phyloP scores from a whole-genome alignment of 73 alveolate genomes.

The Tetrahymena thermophila region DNA sequence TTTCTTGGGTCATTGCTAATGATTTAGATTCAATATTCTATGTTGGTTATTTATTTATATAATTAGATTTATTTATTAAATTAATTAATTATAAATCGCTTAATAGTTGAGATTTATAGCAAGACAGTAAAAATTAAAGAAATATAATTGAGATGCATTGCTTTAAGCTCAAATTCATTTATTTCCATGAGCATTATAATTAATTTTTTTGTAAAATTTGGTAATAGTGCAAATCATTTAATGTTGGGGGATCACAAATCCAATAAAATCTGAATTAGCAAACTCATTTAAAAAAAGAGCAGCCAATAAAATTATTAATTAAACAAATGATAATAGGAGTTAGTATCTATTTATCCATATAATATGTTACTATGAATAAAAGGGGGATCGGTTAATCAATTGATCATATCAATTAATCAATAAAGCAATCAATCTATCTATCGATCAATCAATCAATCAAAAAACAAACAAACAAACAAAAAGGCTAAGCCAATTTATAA shows the following conservation, averaged over 20 bases:
- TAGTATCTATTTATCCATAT: not conserved
- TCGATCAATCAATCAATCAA: not conserved
- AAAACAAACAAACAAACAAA: no score
- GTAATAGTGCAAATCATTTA: not conserved
- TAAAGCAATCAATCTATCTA: no score
- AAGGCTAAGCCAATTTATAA: no score
- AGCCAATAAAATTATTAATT: not conserved
- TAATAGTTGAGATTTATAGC: not conserved
- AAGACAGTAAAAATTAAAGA: not conserved
- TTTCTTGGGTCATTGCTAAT: not conserved
- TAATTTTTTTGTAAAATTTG: not conserved
- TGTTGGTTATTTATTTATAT: not conserved
- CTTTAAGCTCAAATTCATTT: not conserved
- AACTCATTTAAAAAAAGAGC: not conserved
- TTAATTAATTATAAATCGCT: not conserved
- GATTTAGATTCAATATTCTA: not conserved
- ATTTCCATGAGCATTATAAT: not conserved
- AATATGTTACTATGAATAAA: not conserved
- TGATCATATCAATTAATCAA: not conserved
- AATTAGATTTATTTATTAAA: not conserved
- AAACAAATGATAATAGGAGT: no score
- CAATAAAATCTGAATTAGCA: not conserved
- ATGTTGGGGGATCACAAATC: not conserved
- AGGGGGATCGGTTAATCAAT: not conserved
- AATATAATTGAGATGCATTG: not conserved